Evolutionary conservation across 2,329 filamentous ascomycete genomes (phyloP).

Genomic region (Cylindrodendrum hubeiense): DNA sequence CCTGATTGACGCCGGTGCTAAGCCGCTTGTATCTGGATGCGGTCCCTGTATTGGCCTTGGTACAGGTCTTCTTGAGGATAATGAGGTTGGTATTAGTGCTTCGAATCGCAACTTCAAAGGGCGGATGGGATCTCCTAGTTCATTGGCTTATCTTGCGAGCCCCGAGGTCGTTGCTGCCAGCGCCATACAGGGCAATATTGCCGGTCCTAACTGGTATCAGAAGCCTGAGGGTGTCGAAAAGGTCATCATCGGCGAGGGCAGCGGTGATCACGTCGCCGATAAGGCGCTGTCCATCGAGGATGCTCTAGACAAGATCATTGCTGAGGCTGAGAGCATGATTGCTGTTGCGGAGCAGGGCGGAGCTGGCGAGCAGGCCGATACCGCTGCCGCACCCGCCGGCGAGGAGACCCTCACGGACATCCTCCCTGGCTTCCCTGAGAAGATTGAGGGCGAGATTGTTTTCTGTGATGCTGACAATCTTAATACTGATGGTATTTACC

Average conservation of each 20-base stretch:
- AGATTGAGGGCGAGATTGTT: slow-evolving; percentile 86
- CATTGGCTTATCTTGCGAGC: slow-evolving; percentile 87
- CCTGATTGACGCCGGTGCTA: slow-evolving; percentile 83
- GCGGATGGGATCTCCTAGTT: slow-evolving; percentile 76
- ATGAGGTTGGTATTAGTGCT: slow-evolving; percentile 88
- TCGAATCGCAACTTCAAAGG: slow-evolving; percentile 93
- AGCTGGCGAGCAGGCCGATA: background rate
- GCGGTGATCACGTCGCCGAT: slow-evolving; percentile 72
- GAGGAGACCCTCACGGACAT: slow-evolving; percentile 72
- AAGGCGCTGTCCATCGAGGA: slow-evolving; percentile 76
- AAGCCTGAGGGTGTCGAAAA: slow-evolving; percentile 76
- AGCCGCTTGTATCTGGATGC: slow-evolving; percentile 78
- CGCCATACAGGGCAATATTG: slow-evolving; percentile 78
- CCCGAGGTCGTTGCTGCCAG: slow-evolving; percentile 94
- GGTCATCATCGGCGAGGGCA: slow-evolving; percentile 78
- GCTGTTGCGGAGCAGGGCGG: slow-evolving; percentile 61
- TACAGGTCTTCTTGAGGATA: slow-evolving; percentile 81
- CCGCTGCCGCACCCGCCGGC: slow-evolving; percentile 36
- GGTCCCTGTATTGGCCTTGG: slow-evolving; percentile 90
- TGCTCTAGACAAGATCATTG: slow-evolving; percentile 78
- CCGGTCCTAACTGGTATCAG: slow-evolving; percentile 84
- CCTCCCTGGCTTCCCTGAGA: slow-evolving; percentile 87
- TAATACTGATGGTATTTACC: slow-evolving; percentile 94
- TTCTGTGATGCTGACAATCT: slow-evolving; percentile 68
- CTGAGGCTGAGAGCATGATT: slow-evolving; percentile 75